These are phyloP conservation scores for Pyrenula aspistea DNA, from an alignment of 495 filamentous ascomycete species.

Conservation along the genomic window DNA sequence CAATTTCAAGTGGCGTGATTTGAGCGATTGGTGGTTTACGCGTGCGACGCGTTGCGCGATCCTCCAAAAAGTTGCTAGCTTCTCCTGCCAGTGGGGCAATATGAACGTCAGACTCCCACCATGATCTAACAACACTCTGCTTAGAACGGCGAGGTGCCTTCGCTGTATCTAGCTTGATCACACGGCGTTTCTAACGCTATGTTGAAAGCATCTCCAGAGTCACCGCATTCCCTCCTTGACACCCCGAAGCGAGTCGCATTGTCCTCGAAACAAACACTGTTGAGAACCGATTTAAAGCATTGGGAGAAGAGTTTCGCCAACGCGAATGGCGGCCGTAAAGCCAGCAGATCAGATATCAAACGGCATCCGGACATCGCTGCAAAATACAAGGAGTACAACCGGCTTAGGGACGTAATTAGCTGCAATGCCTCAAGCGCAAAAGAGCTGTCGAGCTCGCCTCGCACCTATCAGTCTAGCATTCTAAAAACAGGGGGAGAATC, in stretches of 20 bases:
- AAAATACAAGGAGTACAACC: slow-evolving; percentile 88
- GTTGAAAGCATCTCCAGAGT: too few species aligned
- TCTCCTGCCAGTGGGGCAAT: too few species aligned
- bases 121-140: too few species aligned
- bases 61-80: too few species aligned
- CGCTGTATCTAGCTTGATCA: too few species aligned
- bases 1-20: too few species aligned
- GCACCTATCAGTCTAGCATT: neutral
- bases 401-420: slow-evolving; percentile 42
- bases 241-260: neutral
- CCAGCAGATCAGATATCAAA: slow-evolving; percentile 78
- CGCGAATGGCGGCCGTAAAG: slow-evolving; percentile 60
- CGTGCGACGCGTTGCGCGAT: too few species aligned
- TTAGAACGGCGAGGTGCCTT: too few species aligned
- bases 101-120: too few species aligned
- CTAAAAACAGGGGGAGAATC: slow-evolving; percentile 10
- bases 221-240: neutral
- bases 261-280: slow-evolving; percentile 12
- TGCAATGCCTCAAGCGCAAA: neutral
- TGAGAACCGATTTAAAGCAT: slow-evolving; percentile 68
- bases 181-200: too few species aligned
- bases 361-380: slow-evolving; percentile 64
- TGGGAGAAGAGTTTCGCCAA: slow-evolving; percentile 75
- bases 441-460: neutral
- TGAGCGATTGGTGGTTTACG: too few species aligned